Conservation (phyloP, 1,284 basidiomycete species). For the Fomitopsis schrenkii region DNA sequence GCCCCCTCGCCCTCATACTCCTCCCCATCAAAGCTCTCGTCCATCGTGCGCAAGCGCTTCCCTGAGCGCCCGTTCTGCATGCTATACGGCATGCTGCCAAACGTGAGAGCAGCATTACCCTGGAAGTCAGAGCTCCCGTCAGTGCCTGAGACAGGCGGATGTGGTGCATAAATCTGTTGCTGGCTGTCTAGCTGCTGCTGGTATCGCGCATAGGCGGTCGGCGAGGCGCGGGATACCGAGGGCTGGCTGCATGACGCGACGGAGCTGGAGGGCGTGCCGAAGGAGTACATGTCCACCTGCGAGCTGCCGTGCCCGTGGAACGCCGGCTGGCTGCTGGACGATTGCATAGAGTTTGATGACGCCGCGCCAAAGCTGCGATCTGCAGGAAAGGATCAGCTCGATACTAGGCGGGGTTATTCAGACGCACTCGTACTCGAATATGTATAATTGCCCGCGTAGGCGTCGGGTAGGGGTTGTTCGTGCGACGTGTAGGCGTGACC, state of each 20-base stretch:
- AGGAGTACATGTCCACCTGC: not conserved
- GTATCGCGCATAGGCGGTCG: not conserved
- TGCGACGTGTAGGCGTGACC: not conserved
- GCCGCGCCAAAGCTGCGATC: not conserved
- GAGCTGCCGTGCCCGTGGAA: not conserved
- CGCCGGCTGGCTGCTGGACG: not conserved
- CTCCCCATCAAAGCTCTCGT: constrained; percentile 37
- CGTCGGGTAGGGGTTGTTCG: not conserved
- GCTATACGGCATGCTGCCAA: constrained; percentile 6
- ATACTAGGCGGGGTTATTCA: not conserved
- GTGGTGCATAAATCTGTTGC: not conserved
- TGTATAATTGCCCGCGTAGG: not conserved
- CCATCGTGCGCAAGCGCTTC: constrained; percentile 40
- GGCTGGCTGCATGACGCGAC: not conserved
- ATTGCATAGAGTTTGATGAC: not conserved
- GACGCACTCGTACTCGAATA: not conserved
- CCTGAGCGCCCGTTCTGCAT: constrained; percentile 7
- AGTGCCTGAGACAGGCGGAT: not conserved
- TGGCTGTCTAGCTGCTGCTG: not conserved
- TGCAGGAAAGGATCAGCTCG: not conserved
- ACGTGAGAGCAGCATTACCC: not conserved
- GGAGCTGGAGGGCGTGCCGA: not conserved
- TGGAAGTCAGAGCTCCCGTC: constrained; percentile 5
- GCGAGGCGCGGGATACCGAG: not conserved
- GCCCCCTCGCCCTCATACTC: constrained; percentile 15